A percentile compares a stretch with the other conserved stretches of the same genome.
Conservation (phyloP, 169 alveolate genomes). For the Ichthyophthirius multifiliis region DNA sequence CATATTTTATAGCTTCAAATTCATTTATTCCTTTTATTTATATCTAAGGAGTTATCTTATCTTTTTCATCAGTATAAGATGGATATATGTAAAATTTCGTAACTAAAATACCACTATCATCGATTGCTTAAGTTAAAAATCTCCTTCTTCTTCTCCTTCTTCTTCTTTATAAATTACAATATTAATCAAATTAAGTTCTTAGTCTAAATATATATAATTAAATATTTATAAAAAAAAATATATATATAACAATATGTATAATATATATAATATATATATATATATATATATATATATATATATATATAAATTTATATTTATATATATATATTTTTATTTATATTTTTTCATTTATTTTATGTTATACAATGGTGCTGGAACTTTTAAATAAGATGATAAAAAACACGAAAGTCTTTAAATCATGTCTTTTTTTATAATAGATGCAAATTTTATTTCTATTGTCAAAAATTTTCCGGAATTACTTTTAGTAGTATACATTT, state of each 20-base stretch:
- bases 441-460: neutral
- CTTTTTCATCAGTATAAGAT: neutral
- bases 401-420: neutral
- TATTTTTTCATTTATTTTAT: too few species aligned
- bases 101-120: neutral
- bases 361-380: slow-evolving; percentile 1
- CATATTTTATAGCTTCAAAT: neutral
- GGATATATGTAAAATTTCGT: neutral
- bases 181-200: neutral
- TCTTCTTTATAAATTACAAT: neutral
- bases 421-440: neutral
- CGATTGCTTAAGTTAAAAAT: neutral
- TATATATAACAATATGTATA: neutral
- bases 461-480: neutral
- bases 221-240: neutral
- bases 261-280: neutral
- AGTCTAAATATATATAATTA: neutral
- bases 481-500: neutral
- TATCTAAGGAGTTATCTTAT: neutral
- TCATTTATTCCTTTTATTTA: neutral
- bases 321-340: too few species aligned
- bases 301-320: too few species aligned
- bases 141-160: neutral
- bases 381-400: neutral
- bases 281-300: neutral